Base-by-base conservation (phyloP, 2,329 filamentous ascomycete species). In the Sarocladium brachiariae region DNA sequence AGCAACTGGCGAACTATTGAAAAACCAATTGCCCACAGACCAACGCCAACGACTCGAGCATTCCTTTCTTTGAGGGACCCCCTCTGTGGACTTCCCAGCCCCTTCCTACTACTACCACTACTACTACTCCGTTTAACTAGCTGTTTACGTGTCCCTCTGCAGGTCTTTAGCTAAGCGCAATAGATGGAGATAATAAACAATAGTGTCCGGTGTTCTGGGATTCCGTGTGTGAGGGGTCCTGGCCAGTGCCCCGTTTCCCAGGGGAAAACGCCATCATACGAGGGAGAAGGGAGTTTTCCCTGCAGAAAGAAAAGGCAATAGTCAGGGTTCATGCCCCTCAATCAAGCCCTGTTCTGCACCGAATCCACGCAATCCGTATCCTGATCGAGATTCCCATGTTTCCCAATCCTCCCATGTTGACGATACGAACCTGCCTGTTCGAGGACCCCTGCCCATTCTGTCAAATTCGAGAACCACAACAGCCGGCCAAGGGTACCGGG, bases 141-240 rank as follows among this genome's bases (percentile, higher is more conserved):
- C 27, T 30, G 27, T 30, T 7, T 30, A 30, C 27, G 27, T 30
- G 27, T 30, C 7, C 13, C 27, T 13, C 27, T 30, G 27, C 27
- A 13, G 13, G 27, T 21, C 7, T 19, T 21, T 39, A 16, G 16
- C 21, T 21, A 18, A n/a, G 16, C 35, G 35, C 39, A 23, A 43
- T 43, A 43, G 39, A 23, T 27, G 39, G 24, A 19, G 39, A 43
- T 43, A 43, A 43, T 43, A 16, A 43, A 43, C 39, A 27, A 43
- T 43, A 43, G 39, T 43, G 39, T 43, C 39, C 39, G 39, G 39
- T 43, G 39, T 23, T n/a, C n/a, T 27, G 39, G 39, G 39, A 25
- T 27, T 25, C 23, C 27, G 37, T 39, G 19, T 39, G 37, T 18
- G 7, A 11, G 9, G 10, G 34, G n/a, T n/a, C 34, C 34, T 39